Evolutionary conservation across 768 basidiomycete genomes (phyloP).

Genomic region (Suillus weaverae): DNA sequence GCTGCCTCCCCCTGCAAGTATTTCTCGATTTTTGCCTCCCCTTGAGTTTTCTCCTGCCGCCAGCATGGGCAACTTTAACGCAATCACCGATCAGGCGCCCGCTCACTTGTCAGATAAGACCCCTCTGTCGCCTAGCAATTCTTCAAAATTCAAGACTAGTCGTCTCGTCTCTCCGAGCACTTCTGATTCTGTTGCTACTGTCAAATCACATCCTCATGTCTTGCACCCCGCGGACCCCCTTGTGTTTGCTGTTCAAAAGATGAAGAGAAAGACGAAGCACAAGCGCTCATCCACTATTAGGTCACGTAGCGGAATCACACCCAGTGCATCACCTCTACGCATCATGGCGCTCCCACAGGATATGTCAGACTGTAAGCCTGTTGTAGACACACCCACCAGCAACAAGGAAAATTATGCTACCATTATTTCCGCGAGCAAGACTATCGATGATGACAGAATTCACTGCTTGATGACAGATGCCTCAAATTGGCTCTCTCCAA

Average conservation of each 20-base stretch:
- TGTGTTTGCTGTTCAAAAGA: constrained; percentile 6
- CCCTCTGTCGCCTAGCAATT: neutral
- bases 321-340: constrained; percentile 10
- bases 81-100: constrained; percentile 3
- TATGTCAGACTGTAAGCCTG: neutral
- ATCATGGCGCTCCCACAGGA: constrained; percentile 1
- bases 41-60: constrained; percentile 23
- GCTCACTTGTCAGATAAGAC: neutral
- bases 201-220: neutral
- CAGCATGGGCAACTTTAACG: constrained; percentile 9
- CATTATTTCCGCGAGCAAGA: neutral
- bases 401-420: constrained; percentile 6
- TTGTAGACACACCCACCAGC: neutral
- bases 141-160: neutral
- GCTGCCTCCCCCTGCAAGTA: neutral
- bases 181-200: neutral
- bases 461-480: constrained; percentile 10
- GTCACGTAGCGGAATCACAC: constrained; percentile 14
- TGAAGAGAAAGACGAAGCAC: constrained; percentile 7
- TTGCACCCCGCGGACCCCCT: neutral
- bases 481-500: constrained; percentile 11
- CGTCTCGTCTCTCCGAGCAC: neutral
- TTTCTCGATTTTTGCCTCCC: constrained; percentile 13
- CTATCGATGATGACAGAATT: neutral
- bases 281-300: constrained; percentile 7